Evolutionary conservation across 192 early-diverging fungal species (phyloP), one percentile per base, ranked within the genome.

Genomic region (Pilobolus umbonatus): DNA sequence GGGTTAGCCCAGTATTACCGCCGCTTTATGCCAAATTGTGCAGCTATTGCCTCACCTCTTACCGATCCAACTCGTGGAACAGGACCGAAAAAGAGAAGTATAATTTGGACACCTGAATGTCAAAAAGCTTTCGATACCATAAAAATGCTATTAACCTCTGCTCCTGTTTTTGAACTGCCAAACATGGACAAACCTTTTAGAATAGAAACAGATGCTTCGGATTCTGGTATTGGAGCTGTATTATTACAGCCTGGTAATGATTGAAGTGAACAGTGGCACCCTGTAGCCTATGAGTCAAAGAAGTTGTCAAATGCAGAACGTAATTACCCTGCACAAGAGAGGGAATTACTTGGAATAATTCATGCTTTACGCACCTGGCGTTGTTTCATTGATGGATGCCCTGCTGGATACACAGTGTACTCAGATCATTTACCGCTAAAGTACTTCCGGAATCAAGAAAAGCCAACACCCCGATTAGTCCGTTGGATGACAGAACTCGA

Each of bases 1-100:
- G 64, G 73, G 0, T 11, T 71, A 7, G 58, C 64, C 0, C 62
- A 62, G 38, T 62, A 53, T 15, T 71, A 71, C 19, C 49, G 55
- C 0, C 25, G 39, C 0, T 74, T 74, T 14, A 66, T 71, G 1
- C 47, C 30, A 10, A 9, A 35, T 1, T 74, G 49, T 17, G 14
- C 60, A 0, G 39, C 1, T 25, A 63, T 75, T 24, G 54, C 54
- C 0, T 19, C 30, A 0, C 73, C 64, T 6, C 19, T 71, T 1
- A 71, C 46, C 0, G 40, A 47, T 19, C 21, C 35, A 31, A 58
- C 56, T 8, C 9, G 17, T 24, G 60, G 48, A 3, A 25, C 14
- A 22, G 49, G 60, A 0, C 14, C 35, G 0, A 61, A 61, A 42
- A 36, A 5, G 0, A 1, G 49, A 7, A 17, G 36, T 6, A 52